Percentiles rank a stretch among this genome's conserved stretches.
phyloP scores from a whole-genome alignment of 2,329 filamentous ascomycete genomes.

The Aureobasidium sp. region DNA sequence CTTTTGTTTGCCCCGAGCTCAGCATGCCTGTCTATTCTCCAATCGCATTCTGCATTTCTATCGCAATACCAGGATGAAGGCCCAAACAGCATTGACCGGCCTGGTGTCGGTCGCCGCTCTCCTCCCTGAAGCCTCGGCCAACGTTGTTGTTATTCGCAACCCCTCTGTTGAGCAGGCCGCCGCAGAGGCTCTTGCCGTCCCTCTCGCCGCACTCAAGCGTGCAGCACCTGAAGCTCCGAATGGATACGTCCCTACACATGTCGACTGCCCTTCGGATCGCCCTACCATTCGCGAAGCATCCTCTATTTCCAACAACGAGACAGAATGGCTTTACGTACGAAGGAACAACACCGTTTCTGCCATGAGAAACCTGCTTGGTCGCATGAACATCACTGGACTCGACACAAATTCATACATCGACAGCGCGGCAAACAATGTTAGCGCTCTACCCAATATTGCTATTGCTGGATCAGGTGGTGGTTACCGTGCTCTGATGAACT shows the following conservation, averaged over 20 bases:
- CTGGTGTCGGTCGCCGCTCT: slow-evolving; percentile 10
- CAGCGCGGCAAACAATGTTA: slow-evolving; percentile 47
- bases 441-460: slow-evolving; percentile 60
- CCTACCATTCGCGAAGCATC: slow-evolving; percentile 62
- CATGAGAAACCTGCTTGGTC: slow-evolving; percentile 66
- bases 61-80: slow-evolving; percentile 7
- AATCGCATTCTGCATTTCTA: not conserved
- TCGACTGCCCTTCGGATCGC: slow-evolving; percentile 61
- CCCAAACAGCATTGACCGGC: slow-evolving; percentile 9
- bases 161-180: slow-evolving; percentile 12
- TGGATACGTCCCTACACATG: slow-evolving; percentile 63
- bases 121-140: not conserved
- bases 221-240: slow-evolving; percentile 51
- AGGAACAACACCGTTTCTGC: slow-evolving; percentile 66
- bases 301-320: slow-evolving; percentile 61
- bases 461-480: slow-evolving; percentile 78
- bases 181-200: slow-evolving; percentile 14
- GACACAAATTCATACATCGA: slow-evolving; percentile 69
- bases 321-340: slow-evolving; percentile 64
- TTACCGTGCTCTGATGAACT: slow-evolving; percentile 79
- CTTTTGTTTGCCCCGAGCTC: not conserved
- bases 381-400: slow-evolving; percentile 69
- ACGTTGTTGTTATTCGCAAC: slow-evolving; percentile 13
- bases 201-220: slow-evolving; percentile 18
- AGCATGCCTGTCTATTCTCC: not conserved